Conservation (phyloP, 208 protist species). For the Acanthamoeba castellanii region DNA sequence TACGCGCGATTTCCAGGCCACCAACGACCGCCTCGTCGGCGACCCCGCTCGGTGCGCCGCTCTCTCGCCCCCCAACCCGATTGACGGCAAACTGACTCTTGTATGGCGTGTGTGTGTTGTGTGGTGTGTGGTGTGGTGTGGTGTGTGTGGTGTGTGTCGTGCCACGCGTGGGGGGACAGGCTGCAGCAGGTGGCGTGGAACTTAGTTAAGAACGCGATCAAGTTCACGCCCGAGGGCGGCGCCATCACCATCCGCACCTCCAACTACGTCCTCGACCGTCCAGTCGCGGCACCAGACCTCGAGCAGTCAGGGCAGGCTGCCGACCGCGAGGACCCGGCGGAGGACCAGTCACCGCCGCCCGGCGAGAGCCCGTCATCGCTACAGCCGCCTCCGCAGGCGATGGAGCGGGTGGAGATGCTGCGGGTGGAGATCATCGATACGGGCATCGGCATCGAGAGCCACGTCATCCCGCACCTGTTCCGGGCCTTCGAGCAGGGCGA, state of each 20-base stretch:
- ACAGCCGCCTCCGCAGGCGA: neutral
- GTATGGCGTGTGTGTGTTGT: neutral
- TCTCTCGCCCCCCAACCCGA: no score
- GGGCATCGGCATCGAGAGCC: slow-evolving; percentile 44
- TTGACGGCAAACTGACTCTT: neutral
- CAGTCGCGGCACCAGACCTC: neutral
- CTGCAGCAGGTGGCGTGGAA: slow-evolving; percentile 43
- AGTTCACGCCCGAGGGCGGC: slow-evolving; percentile 40
- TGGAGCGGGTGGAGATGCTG: neutral
- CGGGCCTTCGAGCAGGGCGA: slow-evolving; percentile 36
- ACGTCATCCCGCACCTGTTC: slow-evolving; percentile 29
- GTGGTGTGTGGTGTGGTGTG: neutral
- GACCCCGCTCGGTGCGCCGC: neutral
- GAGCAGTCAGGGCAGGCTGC: neutral
- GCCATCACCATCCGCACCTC: neutral
- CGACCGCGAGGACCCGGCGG: neutral
- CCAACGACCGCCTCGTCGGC: neutral
- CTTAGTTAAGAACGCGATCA: slow-evolving; percentile 32
- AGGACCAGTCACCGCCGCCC: neutral
- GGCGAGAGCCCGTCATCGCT: neutral
- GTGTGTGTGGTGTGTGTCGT: neutral
- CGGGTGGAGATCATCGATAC: slow-evolving; percentile 38
- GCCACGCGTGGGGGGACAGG: neutral
- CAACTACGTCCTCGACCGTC: neutral
- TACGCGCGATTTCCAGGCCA: neutral